These are phyloP conservation scores for Cydonia oblonga DNA, from an alignment of 331 rosid genomes.

Conservation along the genomic window DNA sequence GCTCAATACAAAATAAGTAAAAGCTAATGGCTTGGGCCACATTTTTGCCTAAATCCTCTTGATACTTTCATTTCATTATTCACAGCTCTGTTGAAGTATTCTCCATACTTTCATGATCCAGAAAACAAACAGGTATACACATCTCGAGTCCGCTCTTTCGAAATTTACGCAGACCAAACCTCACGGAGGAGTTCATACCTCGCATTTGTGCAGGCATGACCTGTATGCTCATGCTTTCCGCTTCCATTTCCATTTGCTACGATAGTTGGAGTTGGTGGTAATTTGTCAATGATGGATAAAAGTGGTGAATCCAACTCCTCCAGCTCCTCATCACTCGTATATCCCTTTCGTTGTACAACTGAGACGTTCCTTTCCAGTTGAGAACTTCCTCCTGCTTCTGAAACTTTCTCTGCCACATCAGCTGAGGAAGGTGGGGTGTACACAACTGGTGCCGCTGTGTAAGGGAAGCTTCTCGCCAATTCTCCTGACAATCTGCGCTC, in stretches of 20 bases:
- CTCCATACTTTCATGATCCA: not conserved
- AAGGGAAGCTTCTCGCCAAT: slow-evolving; percentile 47
- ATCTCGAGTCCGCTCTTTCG: not conserved
- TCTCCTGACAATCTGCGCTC: slow-evolving; percentile 50
- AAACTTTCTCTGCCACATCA: slow-evolving; percentile 65
- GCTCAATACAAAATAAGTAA: no score
- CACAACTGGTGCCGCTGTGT: slow-evolving; percentile 52
- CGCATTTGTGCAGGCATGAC: slow-evolving; percentile 25
- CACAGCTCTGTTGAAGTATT: not conserved
- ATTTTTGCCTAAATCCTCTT: not conserved
- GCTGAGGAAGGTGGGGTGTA: slow-evolving; percentile 56
- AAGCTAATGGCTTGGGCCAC: not conserved
- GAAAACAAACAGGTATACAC: slow-evolving; percentile 8
- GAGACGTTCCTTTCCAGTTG: slow-evolving; percentile 51
- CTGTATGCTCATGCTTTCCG: slow-evolving; percentile 29
- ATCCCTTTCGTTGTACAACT: slow-evolving; percentile 61
- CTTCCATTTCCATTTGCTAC: slow-evolving; percentile 21
- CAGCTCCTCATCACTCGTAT: slow-evolving; percentile 91
- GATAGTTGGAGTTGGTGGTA: slow-evolving; percentile 33
- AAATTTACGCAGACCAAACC: slow-evolving; percentile 58
- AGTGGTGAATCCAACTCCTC: slow-evolving; percentile 83
- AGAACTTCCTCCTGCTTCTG: slow-evolving; percentile 57
- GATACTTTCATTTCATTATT: not conserved
- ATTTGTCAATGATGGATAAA: slow-evolving; percentile 47
- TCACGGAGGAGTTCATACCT: slow-evolving; percentile 88